These are phyloP conservation scores for Telfairia occidentalis DNA, from an alignment of 331 rosid genomes.

Conservation along the genomic window DNA sequence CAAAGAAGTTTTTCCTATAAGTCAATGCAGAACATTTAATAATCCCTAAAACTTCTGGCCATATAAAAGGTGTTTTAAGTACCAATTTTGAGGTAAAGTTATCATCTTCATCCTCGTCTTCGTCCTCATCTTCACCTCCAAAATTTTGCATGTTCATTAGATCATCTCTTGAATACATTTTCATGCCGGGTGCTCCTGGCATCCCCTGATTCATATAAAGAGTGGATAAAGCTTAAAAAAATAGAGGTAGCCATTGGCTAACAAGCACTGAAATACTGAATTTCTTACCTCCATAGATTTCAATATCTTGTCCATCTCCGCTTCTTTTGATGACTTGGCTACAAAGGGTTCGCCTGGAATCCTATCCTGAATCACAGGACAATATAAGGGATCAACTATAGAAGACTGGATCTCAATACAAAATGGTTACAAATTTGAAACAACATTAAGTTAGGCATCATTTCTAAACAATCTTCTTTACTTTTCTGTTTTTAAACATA, in stretches of 20 bases:
- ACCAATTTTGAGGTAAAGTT: slow-evolving; percentile 73
- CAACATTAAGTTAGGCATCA: neutral
- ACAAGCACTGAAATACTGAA: neutral
- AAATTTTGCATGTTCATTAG: slow-evolving; percentile 69
- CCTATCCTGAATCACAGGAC: slow-evolving; percentile 47
- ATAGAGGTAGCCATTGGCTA: neutral
- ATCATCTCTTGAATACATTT: slow-evolving; percentile 92
- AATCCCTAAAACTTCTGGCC: neutral
- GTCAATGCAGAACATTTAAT: neutral
- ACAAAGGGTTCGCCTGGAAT: slow-evolving; percentile 76
- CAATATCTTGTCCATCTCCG: slow-evolving; percentile 89
- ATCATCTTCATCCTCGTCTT: slow-evolving; percentile 51
- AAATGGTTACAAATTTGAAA: neutral
- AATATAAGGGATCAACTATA: neutral
- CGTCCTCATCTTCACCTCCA: slow-evolving; percentile 50
- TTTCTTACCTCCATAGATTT: slow-evolving; percentile 89
- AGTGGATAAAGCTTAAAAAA: slow-evolving; percentile 15
- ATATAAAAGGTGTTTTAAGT: slow-evolving; percentile 8
- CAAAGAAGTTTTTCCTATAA: slow-evolving; percentile 2
- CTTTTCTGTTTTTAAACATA: neutral
- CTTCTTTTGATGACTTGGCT: slow-evolving; percentile 80
- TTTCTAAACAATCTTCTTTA: neutral
- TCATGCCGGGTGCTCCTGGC: slow-evolving; percentile 99
- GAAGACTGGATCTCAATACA: neutral
- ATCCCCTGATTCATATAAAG: slow-evolving; percentile 50